Evolutionary conservation across 176 grass and related monocot genomes (phyloP), one percentile per base, ranked within the genome.

Genomic region (Poa annua): DNA sequence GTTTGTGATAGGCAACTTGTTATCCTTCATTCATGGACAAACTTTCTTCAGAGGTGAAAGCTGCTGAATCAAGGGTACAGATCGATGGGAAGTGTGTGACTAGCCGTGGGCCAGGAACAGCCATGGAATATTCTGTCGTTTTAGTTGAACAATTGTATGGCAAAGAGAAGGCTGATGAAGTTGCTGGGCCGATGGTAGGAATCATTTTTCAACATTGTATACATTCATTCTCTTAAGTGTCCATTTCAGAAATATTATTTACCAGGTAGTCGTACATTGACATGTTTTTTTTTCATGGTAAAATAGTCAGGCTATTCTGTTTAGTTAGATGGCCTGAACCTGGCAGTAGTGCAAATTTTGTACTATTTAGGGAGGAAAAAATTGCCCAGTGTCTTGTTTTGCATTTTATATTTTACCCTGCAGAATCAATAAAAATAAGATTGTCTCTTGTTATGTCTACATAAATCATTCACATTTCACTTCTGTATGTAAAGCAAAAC

Each of bases 61-160:
- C 66, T 63, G 89, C 91, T 81, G 82, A 94, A 87, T 94, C 92
- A 81, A 94, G 89, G 75, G 92, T 94, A 25, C 92, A 94, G 52
- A 84, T 94, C 71, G 92, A 94, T 87, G 89, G 89, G 52, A 81
- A 88, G 29, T 86, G 87, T 73, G 61, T 92, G 66, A 94, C 92
- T 51, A 94, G 92, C 62, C 87, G 87, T 12, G 89, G 92, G 47
- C 80, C 89, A 74, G 92, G 92, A 82, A 91, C 89, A n/a, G n/a
- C 89, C 63, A 88, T 94, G 65, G 92, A 94, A 32, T 94, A 83
- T 74, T 85, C 92, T 74, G 74, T 91, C 62, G 67, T 81, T 83
- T 80, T 91, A 75, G 85, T 89, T 29, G 92, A 94, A 60, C 81
- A 91, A 85, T 85, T 94, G n/a, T 92, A 83, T 91, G 89, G 87